Conservation (phyloP, 2,329 filamentous ascomycete genomes). For the Thielaviopsis punctulata region DNA sequence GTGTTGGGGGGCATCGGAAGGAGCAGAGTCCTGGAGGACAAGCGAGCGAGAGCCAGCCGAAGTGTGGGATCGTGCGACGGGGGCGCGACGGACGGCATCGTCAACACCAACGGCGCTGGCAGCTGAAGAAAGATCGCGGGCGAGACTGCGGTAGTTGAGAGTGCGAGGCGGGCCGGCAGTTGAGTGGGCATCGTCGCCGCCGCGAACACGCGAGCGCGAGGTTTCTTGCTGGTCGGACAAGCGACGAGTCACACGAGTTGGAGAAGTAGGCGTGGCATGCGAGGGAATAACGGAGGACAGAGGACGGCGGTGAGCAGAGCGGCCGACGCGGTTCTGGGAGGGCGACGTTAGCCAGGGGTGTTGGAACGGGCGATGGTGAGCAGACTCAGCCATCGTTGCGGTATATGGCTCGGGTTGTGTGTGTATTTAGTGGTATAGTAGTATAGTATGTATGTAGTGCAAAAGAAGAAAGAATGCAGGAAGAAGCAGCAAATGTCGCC, state of each 20-base stretch:
- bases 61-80: slow-evolving; percentile 4
- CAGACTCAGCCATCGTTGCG: slow-evolving; percentile 9
- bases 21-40: slow-evolving; percentile 27
- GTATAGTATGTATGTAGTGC: no score
- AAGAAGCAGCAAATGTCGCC: neutral
- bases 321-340: slow-evolving; percentile 9
- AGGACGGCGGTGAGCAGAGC: slow-evolving; percentile 30
- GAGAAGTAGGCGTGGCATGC: slow-evolving; percentile 29
- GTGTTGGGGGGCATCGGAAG: slow-evolving; percentile 15
- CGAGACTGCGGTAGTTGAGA: slow-evolving; percentile 25
- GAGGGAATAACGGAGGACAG: slow-evolving; percentile 34
- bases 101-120: slow-evolving; percentile 13
- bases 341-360: slow-evolving; percentile 11
- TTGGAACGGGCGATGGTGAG: slow-evolving; percentile 6
- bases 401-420: neutral
- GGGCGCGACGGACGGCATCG: slow-evolving; percentile 18
- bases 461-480: no score
- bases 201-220: slow-evolving; percentile 16
- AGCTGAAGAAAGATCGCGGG: slow-evolving; percentile 20
- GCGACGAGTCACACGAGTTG: slow-evolving; percentile 33
- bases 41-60: slow-evolving; percentile 30
- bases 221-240: slow-evolving; percentile 40
- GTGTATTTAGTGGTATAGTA: no score
- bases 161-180: slow-evolving; percentile 25
- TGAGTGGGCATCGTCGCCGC: slow-evolving; percentile 28